These are phyloP conservation scores for Grifola frondosa DNA, from an alignment of 1,284 basidiomycete species.

Conservation along the genomic window DNA sequence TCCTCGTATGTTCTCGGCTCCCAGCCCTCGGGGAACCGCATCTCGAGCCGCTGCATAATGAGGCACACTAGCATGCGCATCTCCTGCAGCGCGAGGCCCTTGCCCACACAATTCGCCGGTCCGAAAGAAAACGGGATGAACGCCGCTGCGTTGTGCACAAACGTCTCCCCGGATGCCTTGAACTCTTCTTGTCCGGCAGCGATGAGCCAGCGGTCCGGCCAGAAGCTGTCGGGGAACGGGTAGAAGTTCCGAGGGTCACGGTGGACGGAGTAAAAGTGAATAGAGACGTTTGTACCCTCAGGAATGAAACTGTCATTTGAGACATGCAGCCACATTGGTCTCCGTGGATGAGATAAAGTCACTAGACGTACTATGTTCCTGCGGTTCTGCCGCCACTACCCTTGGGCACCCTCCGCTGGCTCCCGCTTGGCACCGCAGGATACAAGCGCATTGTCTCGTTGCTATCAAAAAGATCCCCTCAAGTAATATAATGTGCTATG, in stretches of 20 bases:
- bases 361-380: slow-evolving; percentile 26
- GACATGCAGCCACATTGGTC: not conserved
- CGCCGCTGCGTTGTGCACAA: slow-evolving; percentile 21
- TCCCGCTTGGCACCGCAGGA: slow-evolving; percentile 51
- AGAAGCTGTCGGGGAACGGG: slow-evolving; percentile 24
- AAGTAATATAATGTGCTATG: slow-evolving; percentile 7
- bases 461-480: slow-evolving; percentile 32
- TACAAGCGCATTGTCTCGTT: slow-evolving; percentile 58
- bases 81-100: slow-evolving; percentile 26
- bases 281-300: slow-evolving; percentile 23
- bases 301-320: slow-evolving; percentile 22
- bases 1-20: slow-evolving; percentile 22
- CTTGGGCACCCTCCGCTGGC: slow-evolving; percentile 42
- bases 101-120: slow-evolving; percentile 31
- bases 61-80: slow-evolving; percentile 19
- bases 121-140: slow-evolving; percentile 33
- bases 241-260: slow-evolving; percentile 33
- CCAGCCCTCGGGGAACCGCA: slow-evolving; percentile 21
- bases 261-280: slow-evolving; percentile 29
- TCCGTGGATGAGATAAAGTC: not conserved
- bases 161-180: not conserved
- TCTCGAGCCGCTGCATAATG: slow-evolving; percentile 25
- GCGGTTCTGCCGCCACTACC: slow-evolving; percentile 20
- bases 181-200: too few relatives aligned
- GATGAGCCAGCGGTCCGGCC: slow-evolving; percentile 31